These are phyloP conservation scores for Tricladium varicosporioides DNA, from an alignment of 2,329 filamentous ascomycete genomes.

Conservation along the genomic window DNA sequence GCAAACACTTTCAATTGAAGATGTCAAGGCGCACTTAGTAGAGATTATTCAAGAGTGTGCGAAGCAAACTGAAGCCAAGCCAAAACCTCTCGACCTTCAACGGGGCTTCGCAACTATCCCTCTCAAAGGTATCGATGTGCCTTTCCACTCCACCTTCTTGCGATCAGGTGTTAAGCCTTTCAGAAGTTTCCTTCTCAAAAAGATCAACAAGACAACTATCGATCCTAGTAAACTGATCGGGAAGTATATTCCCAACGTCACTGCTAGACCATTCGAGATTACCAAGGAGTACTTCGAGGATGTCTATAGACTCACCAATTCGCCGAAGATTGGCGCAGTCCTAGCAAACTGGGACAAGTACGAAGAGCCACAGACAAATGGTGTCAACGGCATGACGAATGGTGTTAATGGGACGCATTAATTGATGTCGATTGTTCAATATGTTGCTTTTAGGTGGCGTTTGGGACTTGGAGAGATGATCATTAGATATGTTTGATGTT, in stretches of 20 bases:
- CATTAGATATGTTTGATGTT: neutral
- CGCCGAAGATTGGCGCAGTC: slow-evolving; percentile 35
- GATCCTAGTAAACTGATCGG: slow-evolving; percentile 95
- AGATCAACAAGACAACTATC: slow-evolving; percentile 99
- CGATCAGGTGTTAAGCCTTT: slow-evolving; percentile 98
- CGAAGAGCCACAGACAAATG: slow-evolving; percentile 31
- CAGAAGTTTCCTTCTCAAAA: slow-evolving; percentile 97
- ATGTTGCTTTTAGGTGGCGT: neutral
- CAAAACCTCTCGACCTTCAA: slow-evolving; percentile 82
- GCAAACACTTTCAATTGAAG: slow-evolving; percentile 80
- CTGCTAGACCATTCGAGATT: slow-evolving; percentile 89
- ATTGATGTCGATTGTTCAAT: neutral
- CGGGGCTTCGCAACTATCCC: slow-evolving; percentile 97
- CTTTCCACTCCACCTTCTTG: slow-evolving; percentile 98
- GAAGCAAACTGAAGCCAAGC: slow-evolving; percentile 84
- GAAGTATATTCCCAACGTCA: slow-evolving; percentile 99
- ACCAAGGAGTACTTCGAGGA: slow-evolving; percentile 99
- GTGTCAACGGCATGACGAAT: slow-evolving; percentile 24
- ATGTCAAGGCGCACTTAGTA: slow-evolving; percentile 84
- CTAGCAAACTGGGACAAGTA: slow-evolving; percentile 38
- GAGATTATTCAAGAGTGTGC: slow-evolving; percentile 90
- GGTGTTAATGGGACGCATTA: slow-evolving; percentile 11
- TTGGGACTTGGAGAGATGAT: neutral
- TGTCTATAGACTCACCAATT: slow-evolving; percentile 89
- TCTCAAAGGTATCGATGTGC: slow-evolving; percentile 94